phyloP scores from a whole-genome alignment of 73 alveolate species.

The Paraurostyla sp. region DNA sequence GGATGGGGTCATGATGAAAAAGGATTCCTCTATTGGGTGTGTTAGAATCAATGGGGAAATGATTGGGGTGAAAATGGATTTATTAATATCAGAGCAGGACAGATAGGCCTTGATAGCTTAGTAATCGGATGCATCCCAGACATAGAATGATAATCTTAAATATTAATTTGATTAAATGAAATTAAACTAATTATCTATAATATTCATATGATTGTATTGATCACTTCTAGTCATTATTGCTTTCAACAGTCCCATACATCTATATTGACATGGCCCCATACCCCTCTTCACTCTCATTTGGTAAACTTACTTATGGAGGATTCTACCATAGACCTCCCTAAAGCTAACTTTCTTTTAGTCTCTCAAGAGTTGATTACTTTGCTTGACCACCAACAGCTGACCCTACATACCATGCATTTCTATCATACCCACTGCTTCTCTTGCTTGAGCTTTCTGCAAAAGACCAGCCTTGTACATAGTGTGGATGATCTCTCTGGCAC shows the following conservation, averaged over 20 bases:
- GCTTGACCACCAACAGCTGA: neutral
- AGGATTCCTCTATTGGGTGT: neutral
- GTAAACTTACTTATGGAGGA: constrained; percentile 23
- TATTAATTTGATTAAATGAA: neutral
- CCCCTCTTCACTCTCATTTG: neutral
- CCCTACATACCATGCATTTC: constrained; percentile 40
- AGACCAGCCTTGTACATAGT: constrained; percentile 56
- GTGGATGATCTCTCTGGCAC: constrained; percentile 28
- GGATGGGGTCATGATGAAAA: constrained; percentile 88
- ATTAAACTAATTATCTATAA: too few relatives aligned
- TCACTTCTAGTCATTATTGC: too few relatives aligned
- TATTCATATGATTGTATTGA: too few relatives aligned
- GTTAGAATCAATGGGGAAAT: constrained; percentile 35
- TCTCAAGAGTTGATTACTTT: neutral
- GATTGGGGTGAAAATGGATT: constrained; percentile 54
- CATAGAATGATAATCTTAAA: neutral
- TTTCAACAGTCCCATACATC: too few relatives aligned
- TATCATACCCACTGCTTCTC: constrained; percentile 4
- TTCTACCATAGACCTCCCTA: constrained; percentile 21
- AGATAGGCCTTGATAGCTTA: constrained; percentile 23
- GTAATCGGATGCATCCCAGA: constrained; percentile 38
- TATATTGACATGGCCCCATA: too few relatives aligned
- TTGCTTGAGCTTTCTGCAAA: constrained; percentile 46
- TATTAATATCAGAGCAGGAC: neutral
- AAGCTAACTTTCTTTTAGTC: constrained; percentile 16